Evolutionary conservation across 495 filamentous ascomycete genomes (phyloP).

Genomic region (Penicillium flavigenum): DNA sequence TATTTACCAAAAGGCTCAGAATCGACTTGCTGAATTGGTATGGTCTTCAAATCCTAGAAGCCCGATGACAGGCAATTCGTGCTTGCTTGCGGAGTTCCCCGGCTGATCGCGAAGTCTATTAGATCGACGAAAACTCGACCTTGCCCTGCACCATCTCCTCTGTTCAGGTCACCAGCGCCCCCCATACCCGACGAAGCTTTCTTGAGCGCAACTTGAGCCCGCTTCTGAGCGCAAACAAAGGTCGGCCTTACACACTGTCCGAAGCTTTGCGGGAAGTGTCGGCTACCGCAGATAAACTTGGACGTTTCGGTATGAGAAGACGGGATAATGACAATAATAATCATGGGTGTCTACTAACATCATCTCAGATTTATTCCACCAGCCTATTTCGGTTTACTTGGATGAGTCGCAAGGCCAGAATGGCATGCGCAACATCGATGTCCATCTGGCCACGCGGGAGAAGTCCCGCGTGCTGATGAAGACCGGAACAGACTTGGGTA

Average conservation of each 20-base stretch:
- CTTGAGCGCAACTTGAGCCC: conserved; percentile 77
- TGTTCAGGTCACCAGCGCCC: conserved; percentile 74
- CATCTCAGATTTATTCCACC: conserved; percentile 75
- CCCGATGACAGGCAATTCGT: background rate
- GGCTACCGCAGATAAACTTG: conserved; percentile 67
- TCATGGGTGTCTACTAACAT: conserved; percentile 18
- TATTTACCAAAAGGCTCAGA: conserved; percentile 66
- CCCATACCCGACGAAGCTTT: conserved; percentile 74
- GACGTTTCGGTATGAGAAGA: conserved; percentile 66
- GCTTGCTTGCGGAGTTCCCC: conserved; percentile 10
- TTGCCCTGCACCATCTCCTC: conserved; percentile 77
- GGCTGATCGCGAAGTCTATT: conserved; percentile 18
- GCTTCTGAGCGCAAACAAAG: conserved; percentile 65
- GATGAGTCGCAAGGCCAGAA: conserved; percentile 65
- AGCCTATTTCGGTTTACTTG: conserved; percentile 75
- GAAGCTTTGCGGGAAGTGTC: conserved; percentile 72
- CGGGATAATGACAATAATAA: background rate
- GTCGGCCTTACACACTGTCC: conserved; percentile 67
- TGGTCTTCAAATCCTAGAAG: conserved; percentile 1
- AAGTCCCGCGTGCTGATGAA: conserved; percentile 76
- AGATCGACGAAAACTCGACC: conserved; percentile 79
- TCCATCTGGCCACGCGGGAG: conserved; percentile 74
- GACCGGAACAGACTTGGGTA: conserved; percentile 90
- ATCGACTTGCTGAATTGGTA: conserved; percentile 57
- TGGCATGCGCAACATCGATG: conserved; percentile 66